phyloP scores from a whole-genome alignment of 129 eudicot genomes.

The Chrysanthemum lavandulifolium region DNA sequence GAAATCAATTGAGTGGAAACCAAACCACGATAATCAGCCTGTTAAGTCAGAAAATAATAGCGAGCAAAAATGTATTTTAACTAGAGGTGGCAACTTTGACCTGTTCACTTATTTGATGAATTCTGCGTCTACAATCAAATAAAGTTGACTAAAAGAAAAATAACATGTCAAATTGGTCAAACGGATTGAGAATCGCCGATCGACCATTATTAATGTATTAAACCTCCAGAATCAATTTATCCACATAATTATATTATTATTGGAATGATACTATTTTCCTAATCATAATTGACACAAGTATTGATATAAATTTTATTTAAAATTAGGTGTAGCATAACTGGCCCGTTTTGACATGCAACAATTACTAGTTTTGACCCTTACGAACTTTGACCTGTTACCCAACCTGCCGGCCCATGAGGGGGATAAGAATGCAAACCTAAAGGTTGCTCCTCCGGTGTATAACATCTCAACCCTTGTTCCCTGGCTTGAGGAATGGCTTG shows the following conservation, averaged over 20 bases:
- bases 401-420: neutral
- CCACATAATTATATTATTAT: neutral
- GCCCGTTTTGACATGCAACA: neutral
- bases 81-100: no score
- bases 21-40: no score
- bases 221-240: neutral
- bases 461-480: neutral
- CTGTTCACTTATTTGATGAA: no score
- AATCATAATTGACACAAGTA: neutral
- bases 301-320: neutral
- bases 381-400: neutral
- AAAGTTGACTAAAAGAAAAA: no score
- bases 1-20: no score
- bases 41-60: no score
- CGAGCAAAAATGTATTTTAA: no score
- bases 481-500: constrained; percentile 10
- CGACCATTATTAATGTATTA: neutral
- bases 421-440: no score
- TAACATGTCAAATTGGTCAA: no score
- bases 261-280: neutral
- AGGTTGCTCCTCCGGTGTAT: neutral
- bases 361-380: neutral
- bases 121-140: no score
- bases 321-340: neutral
- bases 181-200: no score